Base-by-base conservation (phyloP, 371 early-diverging fungal species). In the Mortierella sp. region DNA sequence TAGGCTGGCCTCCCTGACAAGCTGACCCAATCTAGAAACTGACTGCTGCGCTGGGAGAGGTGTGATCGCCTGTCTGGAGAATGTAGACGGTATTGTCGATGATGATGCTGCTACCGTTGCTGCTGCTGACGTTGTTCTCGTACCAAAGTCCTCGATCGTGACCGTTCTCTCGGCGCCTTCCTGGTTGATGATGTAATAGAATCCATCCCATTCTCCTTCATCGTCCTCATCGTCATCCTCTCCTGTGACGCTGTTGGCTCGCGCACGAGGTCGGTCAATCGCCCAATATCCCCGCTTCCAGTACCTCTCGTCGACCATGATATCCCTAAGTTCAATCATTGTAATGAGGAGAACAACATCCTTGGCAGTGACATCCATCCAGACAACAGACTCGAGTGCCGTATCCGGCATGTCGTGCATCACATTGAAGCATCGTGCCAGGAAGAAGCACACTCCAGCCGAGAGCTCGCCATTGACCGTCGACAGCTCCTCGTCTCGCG, bases 371-470 rank as follows among this genome's bases (percentile, higher is more conserved):
- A 82, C 82, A 58, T 82, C 82, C 82, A 82, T 82, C 82, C 82
- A 82, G 19, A 82, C 13, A 24, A 82, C 82, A 1, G 78, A 74
- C 48, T 82, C 78, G 58, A 82, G 78, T 7, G 77, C 82, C 4
- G 82, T 82, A 29, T 82, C 82, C 22, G 82, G 82, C 82, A 82
- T 82, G 24, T 82, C 82, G 29, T 82, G 82, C 82, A 82, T 82
- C 39, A 82, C 82, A 40, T 82, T 82, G 64, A 82, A 82, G 67
- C 82, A 82, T 31, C 82, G 58, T 4, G 82, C 82, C 52, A 82
- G 52, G 64, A 82, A 82, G 52, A 77, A 82, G 47, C 82, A 82
- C 10, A 82, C 82, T n/a, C 82, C 82, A 48, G 77, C 68, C 2
- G 77, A 77, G 44, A 82, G 73, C 66, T 72, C 75, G 43, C 76